phyloP scores from a whole-genome alignment of 495 filamentous ascomycete species.

The Jackrogersella minutella region DNA sequence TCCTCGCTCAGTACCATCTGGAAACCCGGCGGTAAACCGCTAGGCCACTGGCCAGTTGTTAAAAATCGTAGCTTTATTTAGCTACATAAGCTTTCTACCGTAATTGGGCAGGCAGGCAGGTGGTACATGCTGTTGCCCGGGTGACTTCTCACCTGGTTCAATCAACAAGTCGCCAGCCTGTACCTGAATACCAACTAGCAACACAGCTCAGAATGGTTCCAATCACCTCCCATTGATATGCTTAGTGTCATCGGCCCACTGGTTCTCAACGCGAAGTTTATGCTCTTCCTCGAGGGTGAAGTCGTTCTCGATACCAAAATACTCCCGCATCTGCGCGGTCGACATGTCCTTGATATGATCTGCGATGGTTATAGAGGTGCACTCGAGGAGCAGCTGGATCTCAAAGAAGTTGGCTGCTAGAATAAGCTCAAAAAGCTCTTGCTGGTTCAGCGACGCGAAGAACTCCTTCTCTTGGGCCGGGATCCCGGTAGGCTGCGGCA shows the following conservation, averaged over 20 bases:
- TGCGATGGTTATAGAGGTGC: conserved; percentile 74
- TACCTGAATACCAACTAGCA: too few relatives aligned
- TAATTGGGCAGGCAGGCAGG: too few relatives aligned
- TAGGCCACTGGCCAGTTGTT: too few relatives aligned
- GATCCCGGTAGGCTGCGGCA: neutral
- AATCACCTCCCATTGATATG: too few relatives aligned
- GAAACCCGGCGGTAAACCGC: too few relatives aligned
- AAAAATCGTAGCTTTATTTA: too few relatives aligned
- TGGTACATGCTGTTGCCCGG: too few relatives aligned
- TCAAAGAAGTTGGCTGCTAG: conserved; percentile 77
- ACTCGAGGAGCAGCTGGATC: conserved; percentile 72
- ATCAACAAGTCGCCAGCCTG: too few relatives aligned
- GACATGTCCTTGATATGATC: conserved; percentile 80
- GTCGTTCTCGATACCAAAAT: conserved; percentile 78
- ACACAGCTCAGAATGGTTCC: too few relatives aligned
- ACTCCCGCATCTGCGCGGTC: conserved; percentile 77
- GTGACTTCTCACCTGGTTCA: too few relatives aligned
- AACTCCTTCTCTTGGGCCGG: neutral
- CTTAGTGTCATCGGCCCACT: conserved; percentile 60
- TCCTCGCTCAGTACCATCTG: too few relatives aligned
- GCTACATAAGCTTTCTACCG: too few relatives aligned
- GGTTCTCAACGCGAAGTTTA: conserved; percentile 74
- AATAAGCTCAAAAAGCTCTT: conserved; percentile 4
- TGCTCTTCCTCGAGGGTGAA: conserved; percentile 80
- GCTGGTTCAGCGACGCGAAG: neutral